Evolutionary conservation across 148 eudicot genomes (phyloP).

Genomic region (Fagopyrum tataricum): DNA sequence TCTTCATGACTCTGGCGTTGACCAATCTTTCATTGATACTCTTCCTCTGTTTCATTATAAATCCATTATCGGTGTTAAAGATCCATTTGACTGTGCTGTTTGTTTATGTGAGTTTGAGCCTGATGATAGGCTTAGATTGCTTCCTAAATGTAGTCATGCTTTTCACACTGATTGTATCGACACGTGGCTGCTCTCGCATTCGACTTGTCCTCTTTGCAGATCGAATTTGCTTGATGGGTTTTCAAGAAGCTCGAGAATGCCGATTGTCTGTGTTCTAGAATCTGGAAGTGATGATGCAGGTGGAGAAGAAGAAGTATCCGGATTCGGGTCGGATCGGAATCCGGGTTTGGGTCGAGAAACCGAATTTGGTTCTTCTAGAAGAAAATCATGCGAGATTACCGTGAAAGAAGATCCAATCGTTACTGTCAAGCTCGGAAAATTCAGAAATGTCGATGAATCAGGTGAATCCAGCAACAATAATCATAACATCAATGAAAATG

Average conservation of each 20-base stretch:
- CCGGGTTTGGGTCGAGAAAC: constrained; percentile 22
- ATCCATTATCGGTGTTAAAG: constrained; percentile 55
- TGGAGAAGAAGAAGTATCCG: constrained; percentile 19
- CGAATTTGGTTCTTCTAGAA: constrained; percentile 17
- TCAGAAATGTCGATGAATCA: constrained; percentile 47
- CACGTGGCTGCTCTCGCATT: constrained; percentile 86
- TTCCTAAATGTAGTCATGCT: constrained; percentile 94
- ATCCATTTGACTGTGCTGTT: constrained; percentile 93
- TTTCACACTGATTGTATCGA: constrained; percentile 91
- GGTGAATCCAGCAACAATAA: constrained; percentile 30
- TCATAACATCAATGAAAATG: not conserved
- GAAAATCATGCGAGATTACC: not conserved
- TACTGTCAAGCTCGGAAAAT: constrained; percentile 72
- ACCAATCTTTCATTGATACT: constrained; percentile 75
- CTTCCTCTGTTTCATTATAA: constrained; percentile 71
- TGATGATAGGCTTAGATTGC: constrained; percentile 61
- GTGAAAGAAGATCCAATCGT: constrained; percentile 41
- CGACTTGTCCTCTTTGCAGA: constrained; percentile 92
- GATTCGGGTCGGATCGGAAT: constrained; percentile 25
- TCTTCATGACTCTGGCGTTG: constrained; percentile 83
- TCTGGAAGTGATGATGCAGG: constrained; percentile 41
- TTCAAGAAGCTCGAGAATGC: constrained; percentile 19
- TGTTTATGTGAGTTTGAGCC: constrained; percentile 77
- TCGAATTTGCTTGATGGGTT: constrained; percentile 42
- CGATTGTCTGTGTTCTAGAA: constrained; percentile 68